Base-by-base conservation (phyloP, 2,329 filamentous ascomycete species). In the Verruconis gallopava region DNA sequence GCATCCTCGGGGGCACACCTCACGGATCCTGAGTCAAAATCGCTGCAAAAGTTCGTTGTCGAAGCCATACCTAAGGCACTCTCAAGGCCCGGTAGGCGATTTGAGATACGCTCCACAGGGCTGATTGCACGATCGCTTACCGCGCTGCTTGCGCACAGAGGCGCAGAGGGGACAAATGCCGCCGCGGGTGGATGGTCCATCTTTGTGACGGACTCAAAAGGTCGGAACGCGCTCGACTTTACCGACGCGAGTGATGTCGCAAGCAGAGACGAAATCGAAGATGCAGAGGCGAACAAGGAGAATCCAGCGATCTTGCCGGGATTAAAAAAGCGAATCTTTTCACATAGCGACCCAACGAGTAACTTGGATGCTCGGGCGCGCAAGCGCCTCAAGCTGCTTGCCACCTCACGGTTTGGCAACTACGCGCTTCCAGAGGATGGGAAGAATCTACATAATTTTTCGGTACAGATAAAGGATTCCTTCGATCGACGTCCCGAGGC, bases 41-140 rank as follows among this genome's bases (percentile, higher is more conserved):
- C 19, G 4, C 37, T 45, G 11, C 38, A 43, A n/a, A 38, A 37
- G 19, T 75, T 91, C 3, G 75, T 93, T 3, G 68, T 86, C 21
- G 79, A 86, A 47, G 82, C 83, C 2, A 77, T 94, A 5, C 84
- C 85, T 0, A 86, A 85, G 52, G 85, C 85, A 0, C 69, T 93
- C 11, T 91, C 84, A 1, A 71, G 77, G 12, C 81, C 83, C 1
- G 73, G 80, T 21, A 72, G 80, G 47, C 71, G 85, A 21, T 89
- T 83, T 49, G 71, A 75, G 0, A 64, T 94, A 1, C 72, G 76
- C 46, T 60, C 73, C 4, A 84, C 82, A 2, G 76, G 72, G 38
- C 65, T 93, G 15, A 72, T 73, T 1, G 82, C 83, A 13, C 78
- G 76, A 49, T 88, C 81, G 43, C 64, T 94, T 9, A 67, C 71